phyloP scores from a whole-genome alignment of 768 basidiomycete genomes.

The Amylocystis lapponica region DNA sequence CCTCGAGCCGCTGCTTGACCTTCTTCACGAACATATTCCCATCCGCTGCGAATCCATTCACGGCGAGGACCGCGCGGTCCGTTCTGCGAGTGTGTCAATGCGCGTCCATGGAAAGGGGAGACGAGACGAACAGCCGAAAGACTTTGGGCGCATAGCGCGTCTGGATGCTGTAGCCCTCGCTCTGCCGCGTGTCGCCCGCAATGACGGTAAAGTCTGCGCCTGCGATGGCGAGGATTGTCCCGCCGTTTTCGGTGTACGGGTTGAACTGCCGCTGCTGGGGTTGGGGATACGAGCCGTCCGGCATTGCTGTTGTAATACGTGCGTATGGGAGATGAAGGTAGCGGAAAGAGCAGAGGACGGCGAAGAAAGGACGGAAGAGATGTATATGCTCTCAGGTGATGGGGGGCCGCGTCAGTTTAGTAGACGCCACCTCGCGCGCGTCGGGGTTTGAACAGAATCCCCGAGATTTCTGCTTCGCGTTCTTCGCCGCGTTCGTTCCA shows the following conservation, averaged over 20 bases:
- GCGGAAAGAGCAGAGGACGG: slow-evolving; percentile 4
- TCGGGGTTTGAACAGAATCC: slow-evolving; percentile 20
- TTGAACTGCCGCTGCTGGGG: slow-evolving; percentile 67
- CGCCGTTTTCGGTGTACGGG: slow-evolving; percentile 91
- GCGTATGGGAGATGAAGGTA: neutral
- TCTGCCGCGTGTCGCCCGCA: slow-evolving; percentile 95
- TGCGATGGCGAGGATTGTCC: slow-evolving; percentile 93
- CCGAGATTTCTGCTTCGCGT: slow-evolving; percentile 19
- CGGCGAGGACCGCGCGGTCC: slow-evolving; percentile 87
- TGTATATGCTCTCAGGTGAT: slow-evolving; percentile 16
- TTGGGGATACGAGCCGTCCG: slow-evolving; percentile 23
- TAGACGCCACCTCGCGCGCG: slow-evolving; percentile 13
- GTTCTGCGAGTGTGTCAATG: slow-evolving; percentile 47
- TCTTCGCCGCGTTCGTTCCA: no score
- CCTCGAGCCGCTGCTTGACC: slow-evolving; percentile 93
- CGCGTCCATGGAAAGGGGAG: neutral
- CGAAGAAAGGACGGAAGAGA: slow-evolving; percentile 5
- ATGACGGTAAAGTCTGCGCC: slow-evolving; percentile 92
- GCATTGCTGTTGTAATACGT: slow-evolving; percentile 12
- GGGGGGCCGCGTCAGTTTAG: slow-evolving; percentile 22
- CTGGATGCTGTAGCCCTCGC: slow-evolving; percentile 96
- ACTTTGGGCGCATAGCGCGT: slow-evolving; percentile 96
- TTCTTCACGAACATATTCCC: slow-evolving; percentile 97
- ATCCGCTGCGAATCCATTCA: slow-evolving; percentile 96
- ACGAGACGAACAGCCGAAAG: slow-evolving; percentile 72